A percentile compares a stretch with the other conserved stretches of the same genome.
Conservation (phyloP, 2,329 filamentous ascomycete genomes). For the Colletotrichum magnum region DNA sequence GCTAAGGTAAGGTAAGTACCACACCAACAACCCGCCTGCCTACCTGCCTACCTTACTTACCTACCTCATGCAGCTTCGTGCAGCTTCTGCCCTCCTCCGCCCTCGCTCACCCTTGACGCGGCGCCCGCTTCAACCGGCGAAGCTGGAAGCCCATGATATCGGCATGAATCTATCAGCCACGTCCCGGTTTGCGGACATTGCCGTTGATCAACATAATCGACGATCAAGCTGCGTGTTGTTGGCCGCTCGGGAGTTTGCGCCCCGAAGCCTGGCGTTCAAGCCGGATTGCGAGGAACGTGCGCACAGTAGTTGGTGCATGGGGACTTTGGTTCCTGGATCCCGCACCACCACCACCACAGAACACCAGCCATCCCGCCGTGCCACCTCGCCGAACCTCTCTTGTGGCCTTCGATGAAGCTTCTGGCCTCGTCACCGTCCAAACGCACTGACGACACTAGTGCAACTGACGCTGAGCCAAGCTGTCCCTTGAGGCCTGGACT, state of each 20-base stretch:
- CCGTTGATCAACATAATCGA: constrained; percentile 3
- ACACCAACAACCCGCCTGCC: not conserved
- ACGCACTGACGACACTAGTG: constrained; percentile 20
- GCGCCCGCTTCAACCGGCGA: not conserved
- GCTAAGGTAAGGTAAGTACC: too few relatives aligned
- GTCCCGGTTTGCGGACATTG: not conserved
- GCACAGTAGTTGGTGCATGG: not conserved
- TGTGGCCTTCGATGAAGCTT: constrained; percentile 26
- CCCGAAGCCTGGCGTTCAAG: not conserved
- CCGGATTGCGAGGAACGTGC: not conserved
- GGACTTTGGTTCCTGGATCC: too few relatives aligned
- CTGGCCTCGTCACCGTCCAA: constrained; percentile 19
- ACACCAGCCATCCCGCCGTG: too few relatives aligned
- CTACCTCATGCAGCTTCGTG: not conserved
- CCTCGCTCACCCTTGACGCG: constrained; percentile 7
- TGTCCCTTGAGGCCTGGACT: not conserved
- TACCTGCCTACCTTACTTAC: too few relatives aligned
- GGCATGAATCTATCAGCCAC: not conserved
- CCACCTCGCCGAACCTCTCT: constrained; percentile 18
- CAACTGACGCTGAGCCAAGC: constrained; percentile 28
- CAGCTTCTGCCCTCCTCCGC: not conserved
- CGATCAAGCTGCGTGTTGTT: not conserved
- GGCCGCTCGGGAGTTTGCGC: not conserved
- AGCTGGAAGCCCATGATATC: not conserved
- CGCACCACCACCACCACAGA: too few relatives aligned